These are phyloP conservation scores for Trametes elegans DNA, from an alignment of 768 basidiomycete genomes.

Conservation along the genomic window DNA sequence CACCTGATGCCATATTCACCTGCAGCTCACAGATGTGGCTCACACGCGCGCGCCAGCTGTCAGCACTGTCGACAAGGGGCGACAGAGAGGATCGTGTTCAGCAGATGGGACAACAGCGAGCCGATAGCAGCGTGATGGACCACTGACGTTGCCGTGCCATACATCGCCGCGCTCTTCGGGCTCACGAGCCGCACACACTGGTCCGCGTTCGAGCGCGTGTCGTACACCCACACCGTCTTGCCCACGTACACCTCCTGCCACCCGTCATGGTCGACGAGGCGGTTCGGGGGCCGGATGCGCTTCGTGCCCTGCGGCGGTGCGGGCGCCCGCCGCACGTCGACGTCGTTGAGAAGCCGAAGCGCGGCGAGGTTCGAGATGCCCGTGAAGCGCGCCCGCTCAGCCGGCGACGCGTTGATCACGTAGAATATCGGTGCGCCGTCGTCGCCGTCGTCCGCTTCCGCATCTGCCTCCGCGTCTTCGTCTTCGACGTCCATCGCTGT, in stretches of 20 bases:
- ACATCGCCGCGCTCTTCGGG: constrained; percentile 53
- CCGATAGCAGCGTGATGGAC: background rate
- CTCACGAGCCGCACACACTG: constrained; percentile 67
- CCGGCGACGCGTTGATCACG: constrained; percentile 46
- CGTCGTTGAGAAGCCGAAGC: constrained; percentile 70
- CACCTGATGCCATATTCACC: constrained; percentile 56
- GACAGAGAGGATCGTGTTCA: background rate
- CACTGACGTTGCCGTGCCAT: constrained; percentile 77
- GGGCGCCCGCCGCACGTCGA: constrained; percentile 59
- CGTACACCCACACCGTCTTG: constrained; percentile 74
- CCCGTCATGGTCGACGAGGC: constrained; percentile 58
- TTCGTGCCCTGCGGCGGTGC: constrained; percentile 41
- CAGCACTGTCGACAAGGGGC: constrained; percentile 47
- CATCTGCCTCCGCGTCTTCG: constrained; percentile 34
- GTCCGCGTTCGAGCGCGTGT: constrained; percentile 61
- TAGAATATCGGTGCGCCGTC: constrained; percentile 43
- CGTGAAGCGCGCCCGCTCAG: constrained; percentile 41
- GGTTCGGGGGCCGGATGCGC: constrained; percentile 49
- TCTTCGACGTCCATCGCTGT: constrained; percentile 20
- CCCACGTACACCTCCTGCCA: constrained; percentile 77
- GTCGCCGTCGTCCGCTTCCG: constrained; percentile 20
- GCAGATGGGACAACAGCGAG: background rate
- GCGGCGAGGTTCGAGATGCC: constrained; percentile 63
- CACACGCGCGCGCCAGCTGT: constrained; percentile 77
- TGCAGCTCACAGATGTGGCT: constrained; percentile 73